Conservation (phyloP, 2,329 filamentous ascomycete genomes). For the Diaporthe sp. region DNA sequence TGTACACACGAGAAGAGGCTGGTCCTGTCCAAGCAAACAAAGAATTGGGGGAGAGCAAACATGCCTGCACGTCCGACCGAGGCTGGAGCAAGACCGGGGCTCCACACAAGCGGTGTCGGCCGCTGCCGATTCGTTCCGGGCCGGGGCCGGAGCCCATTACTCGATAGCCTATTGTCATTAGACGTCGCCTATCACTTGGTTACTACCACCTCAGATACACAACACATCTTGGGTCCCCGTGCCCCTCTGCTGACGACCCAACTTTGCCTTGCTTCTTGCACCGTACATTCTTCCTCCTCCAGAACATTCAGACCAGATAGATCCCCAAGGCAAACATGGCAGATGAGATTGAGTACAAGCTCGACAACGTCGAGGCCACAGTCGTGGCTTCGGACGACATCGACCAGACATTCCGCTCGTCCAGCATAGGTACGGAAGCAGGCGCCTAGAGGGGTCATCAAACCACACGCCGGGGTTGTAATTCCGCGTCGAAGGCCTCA, state of each 20-base stretch:
- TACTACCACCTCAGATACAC: conserved; percentile 7
- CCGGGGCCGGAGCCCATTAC: conserved; percentile 39
- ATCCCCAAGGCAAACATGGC: conserved; percentile 47
- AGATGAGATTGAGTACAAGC: conserved; percentile 66
- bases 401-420: conserved; percentile 72
- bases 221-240: neutral
- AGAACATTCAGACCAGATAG: neutral
- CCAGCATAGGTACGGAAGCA: conserved; percentile 67
- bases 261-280: neutral
- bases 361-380: conserved; percentile 67
- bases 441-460: conserved; percentile 1
- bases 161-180: conserved; percentile 41
- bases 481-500: neutral
- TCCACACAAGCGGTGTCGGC: conserved; percentile 34
- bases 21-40: neutral
- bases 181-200: conserved; percentile 34
- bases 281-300: neutral
- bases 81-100: neutral
- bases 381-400: conserved; percentile 67
- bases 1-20: neutral
- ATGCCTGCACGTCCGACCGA: conserved; percentile 19
- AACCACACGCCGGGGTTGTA: neutral
- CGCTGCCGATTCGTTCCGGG: conserved; percentile 32
- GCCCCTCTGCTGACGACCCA: too few species aligned
- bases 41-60: neutral